phyloP scores from a whole-genome alignment of 1,139 yeast genomes.

The Suhomyces maxii region DNA sequence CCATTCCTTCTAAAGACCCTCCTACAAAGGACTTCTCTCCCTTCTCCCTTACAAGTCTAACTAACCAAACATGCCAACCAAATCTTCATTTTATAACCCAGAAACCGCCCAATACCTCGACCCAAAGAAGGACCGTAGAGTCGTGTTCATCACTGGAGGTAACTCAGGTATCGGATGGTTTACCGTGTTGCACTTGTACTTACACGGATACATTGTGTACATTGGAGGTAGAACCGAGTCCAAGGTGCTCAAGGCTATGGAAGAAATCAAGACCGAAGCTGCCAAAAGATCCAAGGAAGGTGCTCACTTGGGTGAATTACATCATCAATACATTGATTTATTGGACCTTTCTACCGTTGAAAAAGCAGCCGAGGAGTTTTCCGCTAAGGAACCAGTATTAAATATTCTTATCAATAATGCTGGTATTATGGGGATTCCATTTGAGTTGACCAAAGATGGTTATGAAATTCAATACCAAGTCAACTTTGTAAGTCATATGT shows the following conservation, averaged over 20 bases:
- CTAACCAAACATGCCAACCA: background rate
- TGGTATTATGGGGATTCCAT: constrained; percentile 44
- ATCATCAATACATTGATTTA: constrained; percentile 35
- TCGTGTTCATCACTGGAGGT: constrained; percentile 78
- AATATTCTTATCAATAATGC: constrained; percentile 44
- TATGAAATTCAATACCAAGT: constrained; percentile 47
- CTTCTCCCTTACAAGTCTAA: too few species aligned
- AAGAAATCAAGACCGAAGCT: constrained; percentile 57
- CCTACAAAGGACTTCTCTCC: too few species aligned
- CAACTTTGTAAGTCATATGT: constrained; percentile 35
- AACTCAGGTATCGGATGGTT: constrained; percentile 80
- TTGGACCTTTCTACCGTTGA: constrained; percentile 31
- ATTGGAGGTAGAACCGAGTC: constrained; percentile 65
- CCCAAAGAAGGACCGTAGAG: constrained; percentile 47
- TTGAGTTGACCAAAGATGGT: constrained; percentile 35
- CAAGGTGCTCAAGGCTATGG: constrained; percentile 58
- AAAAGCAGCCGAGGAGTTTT: constrained; percentile 29
- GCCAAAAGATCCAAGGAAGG: constrained; percentile 17
- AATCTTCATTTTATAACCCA: constrained; percentile 22
- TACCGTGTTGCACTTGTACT: constrained; percentile 69
- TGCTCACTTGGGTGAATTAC: constrained; percentile 27
- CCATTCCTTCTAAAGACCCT: too few species aligned
- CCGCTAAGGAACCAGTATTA: constrained; percentile 25
- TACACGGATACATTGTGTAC: constrained; percentile 77
- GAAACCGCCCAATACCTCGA: constrained; percentile 37